These are phyloP conservation scores for Linanthus parryae DNA, from an alignment of 148 eudicot species.

Conservation along the genomic window DNA sequence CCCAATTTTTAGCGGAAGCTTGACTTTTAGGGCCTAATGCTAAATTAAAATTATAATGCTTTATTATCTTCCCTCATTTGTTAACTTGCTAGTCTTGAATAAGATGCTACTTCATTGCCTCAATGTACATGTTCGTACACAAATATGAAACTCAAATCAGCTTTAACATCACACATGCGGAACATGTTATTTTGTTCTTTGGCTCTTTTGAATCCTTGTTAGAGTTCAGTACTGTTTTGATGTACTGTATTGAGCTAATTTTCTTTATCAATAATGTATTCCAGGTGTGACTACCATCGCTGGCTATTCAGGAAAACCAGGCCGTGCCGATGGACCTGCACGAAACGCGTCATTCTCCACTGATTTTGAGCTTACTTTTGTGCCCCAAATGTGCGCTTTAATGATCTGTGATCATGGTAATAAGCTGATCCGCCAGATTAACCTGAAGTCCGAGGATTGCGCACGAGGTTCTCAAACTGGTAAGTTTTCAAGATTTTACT, in stretches of 20 bases:
- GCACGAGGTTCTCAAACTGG: constrained; percentile 39
- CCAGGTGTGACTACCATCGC: constrained; percentile 78
- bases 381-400: constrained; percentile 57
- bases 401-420: constrained; percentile 64
- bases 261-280: constrained; percentile 10
- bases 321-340: constrained; percentile 60
- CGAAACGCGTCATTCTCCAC: constrained; percentile 54
- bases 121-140: too few species aligned
- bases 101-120: too few species aligned
- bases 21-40: too few species aligned
- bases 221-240: background rate
- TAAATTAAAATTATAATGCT: too few species aligned
- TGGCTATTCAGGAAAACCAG: constrained; percentile 31
- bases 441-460: constrained; percentile 60
- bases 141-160: too few species aligned
- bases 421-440: constrained; percentile 60
- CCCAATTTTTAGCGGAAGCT: too few species aligned
- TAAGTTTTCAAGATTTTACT: constrained; percentile 11
- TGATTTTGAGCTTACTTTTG: constrained; percentile 50
- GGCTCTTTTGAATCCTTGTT: too few species aligned
- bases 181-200: too few species aligned
- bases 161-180: too few species aligned
- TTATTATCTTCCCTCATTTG: too few species aligned
- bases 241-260: background rate
- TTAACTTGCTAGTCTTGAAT: too few species aligned